Evolutionary conservation across 2,329 filamentous ascomycete genomes (phyloP).

Genomic region (Fusarium avenaceum): DNA sequence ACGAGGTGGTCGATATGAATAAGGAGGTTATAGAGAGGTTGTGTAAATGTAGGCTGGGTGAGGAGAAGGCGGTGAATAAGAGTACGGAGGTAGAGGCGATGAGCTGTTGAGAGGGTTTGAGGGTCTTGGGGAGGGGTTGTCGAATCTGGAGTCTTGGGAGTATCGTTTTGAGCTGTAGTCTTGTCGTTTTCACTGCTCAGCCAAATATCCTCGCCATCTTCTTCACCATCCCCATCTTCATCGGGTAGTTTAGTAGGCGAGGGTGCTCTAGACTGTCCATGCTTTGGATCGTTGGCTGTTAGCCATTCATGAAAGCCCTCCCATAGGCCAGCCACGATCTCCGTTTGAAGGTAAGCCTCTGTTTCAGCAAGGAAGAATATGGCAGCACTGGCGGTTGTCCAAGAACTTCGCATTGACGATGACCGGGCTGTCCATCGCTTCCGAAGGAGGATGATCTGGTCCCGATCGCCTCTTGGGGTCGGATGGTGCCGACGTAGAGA

Average conservation of each 20-base stretch:
- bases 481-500: conserved; percentile 83
- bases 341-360: conserved; percentile 89
- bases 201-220: conserved; percentile 51
- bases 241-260: conserved; percentile 42
- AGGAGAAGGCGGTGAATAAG: conserved; percentile 77
- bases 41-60: conserved; percentile 73
- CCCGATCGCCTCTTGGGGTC: conserved; percentile 72
- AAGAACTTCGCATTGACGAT: conserved; percentile 81
- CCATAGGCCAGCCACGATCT: conserved; percentile 87
- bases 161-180: conserved; percentile 37
- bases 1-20: conserved; percentile 85
- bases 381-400: conserved; percentile 89
- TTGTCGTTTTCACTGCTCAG: conserved; percentile 35
- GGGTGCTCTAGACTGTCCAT: conserved; percentile 42
- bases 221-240: conserved; percentile 24
- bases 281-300: conserved; percentile 58
- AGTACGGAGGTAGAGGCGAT: conserved; percentile 79
- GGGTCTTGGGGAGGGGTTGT: conserved; percentile 73
- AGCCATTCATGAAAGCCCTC: conserved; percentile 84
- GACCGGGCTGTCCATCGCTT: conserved; percentile 73
- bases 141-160: conserved; percentile 37
- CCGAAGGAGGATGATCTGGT: conserved; percentile 72
- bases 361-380: conserved; percentile 92
- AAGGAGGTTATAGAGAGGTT: conserved; percentile 74
- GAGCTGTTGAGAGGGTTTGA: conserved; percentile 84